Evolutionary conservation across 2,329 filamentous ascomycete species (phyloP), one percentile per base, ranked within the genome.

Genomic region (Pseudocercospora fijiensis): DNA sequence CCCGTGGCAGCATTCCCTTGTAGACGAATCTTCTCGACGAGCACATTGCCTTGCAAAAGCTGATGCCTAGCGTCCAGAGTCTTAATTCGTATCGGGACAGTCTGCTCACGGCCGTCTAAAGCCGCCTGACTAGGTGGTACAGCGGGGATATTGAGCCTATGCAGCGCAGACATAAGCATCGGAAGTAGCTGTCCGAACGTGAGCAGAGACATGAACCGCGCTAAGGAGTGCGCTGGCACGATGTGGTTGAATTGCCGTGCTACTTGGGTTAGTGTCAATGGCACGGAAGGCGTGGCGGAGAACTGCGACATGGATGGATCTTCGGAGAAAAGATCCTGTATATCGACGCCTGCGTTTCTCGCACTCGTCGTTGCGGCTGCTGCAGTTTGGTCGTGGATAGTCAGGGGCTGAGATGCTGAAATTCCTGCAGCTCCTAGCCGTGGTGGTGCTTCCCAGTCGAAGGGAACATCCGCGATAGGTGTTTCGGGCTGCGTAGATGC

Each of bases 171-270:
- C 71, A 86, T 84, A 20, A 99, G 82, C 75, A 94, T 88, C 58
- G 92, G 89, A 0, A 96, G 84, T 0, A 99, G 85, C 62, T 94
- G 84, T 13, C 85, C 80, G 5, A 91, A 82, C 1, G 91, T 86
- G 72, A 94, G 88, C 57, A 89, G 86, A 0, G 93, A 97, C 78
- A 95, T 93, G 83, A 99, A 99, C 62, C 93, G 90, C 6, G 94
- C 94, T 66, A 99, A 86, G 0, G 90, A 88, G 75, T 96, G 90
- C 7, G 90, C 83, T 0, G 95, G 96, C 49, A 97, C 87, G 71
- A 99, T 96, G 76, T 99, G 95, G 68, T 86, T 86, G 83, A 98
- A 99, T 51, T 85, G 87, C 28, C 90, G 90, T 3, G 95, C 95
- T 66, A 90, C 89, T 77, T 99, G 95, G 0, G 95, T 99, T 45